A percentile compares a stretch with the other conserved stretches of the same genome.
phyloP scores from a whole-genome alignment of 108 stramenopile species.

The Fistulifera pelliculosa region DNA sequence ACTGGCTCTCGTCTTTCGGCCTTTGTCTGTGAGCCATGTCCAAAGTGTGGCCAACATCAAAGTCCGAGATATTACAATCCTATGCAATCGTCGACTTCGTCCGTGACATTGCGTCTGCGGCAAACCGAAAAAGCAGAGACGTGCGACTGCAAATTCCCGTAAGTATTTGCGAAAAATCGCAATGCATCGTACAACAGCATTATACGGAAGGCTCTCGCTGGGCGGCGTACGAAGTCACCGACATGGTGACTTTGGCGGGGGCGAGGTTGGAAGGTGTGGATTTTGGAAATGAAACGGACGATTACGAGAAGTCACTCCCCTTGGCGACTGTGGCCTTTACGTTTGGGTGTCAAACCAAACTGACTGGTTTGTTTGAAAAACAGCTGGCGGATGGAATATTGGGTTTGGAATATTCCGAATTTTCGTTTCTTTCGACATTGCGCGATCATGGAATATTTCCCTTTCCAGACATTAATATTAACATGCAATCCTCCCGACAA shows the following conservation, averaged over 20 bases:
- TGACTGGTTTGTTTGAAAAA: slow-evolving; percentile 80
- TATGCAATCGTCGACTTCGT: slow-evolving; percentile 19
- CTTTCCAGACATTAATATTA: no score
- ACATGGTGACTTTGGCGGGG: slow-evolving; percentile 60
- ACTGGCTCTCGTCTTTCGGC: slow-evolving; percentile 88
- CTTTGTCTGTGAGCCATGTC: slow-evolving; percentile 79
- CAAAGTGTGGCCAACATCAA: background rate
- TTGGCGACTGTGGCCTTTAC: slow-evolving; percentile 54
- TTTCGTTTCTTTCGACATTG: slow-evolving; percentile 36
- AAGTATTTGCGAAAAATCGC: background rate
- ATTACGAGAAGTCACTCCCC: slow-evolving; percentile 4
- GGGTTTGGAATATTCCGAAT: slow-evolving; percentile 69
- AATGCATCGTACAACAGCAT: slow-evolving; percentile 44
- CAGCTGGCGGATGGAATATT: slow-evolving; percentile 97
- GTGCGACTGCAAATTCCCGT: background rate
- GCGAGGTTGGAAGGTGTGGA: slow-evolving; percentile 10
- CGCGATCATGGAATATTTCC: slow-evolving; percentile 22
- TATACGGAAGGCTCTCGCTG: slow-evolving; percentile 76
- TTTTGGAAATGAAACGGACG: slow-evolving; percentile 16
- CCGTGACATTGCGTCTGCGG: slow-evolving; percentile 11
- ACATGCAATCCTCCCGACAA: no score
- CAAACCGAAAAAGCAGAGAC: slow-evolving; percentile 9
- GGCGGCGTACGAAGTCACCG: slow-evolving; percentile 63
- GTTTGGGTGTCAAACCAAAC: slow-evolving; percentile 89
- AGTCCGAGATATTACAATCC: slow-evolving; percentile 28